Evolutionary conservation across 2,329 filamentous ascomycete species (phyloP).

Genomic region (Ophiostoma sp.): DNA sequence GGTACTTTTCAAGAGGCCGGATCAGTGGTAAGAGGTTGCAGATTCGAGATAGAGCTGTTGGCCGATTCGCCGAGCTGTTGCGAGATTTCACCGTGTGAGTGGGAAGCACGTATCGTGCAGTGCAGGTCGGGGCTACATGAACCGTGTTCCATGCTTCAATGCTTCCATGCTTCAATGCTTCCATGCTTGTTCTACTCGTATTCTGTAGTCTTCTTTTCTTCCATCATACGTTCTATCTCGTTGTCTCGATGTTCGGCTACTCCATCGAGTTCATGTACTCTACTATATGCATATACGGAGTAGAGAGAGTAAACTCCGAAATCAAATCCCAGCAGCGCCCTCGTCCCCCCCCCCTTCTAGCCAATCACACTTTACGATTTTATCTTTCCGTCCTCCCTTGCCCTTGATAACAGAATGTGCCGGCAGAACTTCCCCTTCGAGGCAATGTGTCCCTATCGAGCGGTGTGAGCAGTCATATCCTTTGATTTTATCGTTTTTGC

Average conservation of each 20-base stretch:
- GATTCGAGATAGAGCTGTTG: neutral
- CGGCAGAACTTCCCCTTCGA: conserved; percentile 4
- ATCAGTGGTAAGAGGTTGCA: neutral
- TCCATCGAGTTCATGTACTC: neutral
- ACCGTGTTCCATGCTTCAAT: neutral
- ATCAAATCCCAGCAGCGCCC: neutral
- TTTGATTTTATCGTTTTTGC: neutral
- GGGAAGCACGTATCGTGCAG: conserved; percentile 8
- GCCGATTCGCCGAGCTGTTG: conserved; percentile 1
- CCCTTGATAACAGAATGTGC: neutral
- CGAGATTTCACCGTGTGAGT: conserved; percentile 14
- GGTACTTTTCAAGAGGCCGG: neutral
- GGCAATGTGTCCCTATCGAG: conserved; percentile 12
- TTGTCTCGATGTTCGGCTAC: neutral
- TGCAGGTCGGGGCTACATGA: neutral
- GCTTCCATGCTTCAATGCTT: neutral
- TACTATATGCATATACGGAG: neutral
- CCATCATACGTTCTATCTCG: neutral
- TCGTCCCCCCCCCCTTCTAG: neutral
- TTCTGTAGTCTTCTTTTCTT: neutral
- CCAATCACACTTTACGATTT: neutral
- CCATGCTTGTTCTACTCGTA: neutral
- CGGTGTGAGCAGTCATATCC: conserved; percentile 7
- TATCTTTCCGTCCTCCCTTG: conserved; percentile 4
- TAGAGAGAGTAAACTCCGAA: neutral